Percentiles rank a stretch among this genome's conserved stretches.
phyloP scores from a whole-genome alignment of 1,139 yeast species.

The Candida sp. region DNA sequence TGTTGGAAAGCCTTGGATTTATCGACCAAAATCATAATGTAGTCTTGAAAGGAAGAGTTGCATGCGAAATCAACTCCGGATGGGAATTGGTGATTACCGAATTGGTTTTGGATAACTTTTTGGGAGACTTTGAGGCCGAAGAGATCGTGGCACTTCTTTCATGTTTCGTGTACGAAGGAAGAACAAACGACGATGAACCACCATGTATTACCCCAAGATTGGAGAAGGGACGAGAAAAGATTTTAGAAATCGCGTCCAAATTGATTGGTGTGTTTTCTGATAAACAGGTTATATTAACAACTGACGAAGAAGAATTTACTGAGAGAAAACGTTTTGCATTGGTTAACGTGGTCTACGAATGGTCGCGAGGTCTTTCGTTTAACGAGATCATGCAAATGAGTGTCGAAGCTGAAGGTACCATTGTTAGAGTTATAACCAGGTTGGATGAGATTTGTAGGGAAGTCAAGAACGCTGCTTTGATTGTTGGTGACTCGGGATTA shows the following conservation, averaged over 20 bases:
- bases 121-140: conserved; percentile 92
- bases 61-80: conserved; percentile 85
- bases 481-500: conserved; percentile 87
- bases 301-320: conserved; percentile 82
- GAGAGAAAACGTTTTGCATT: conserved; percentile 86
- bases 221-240: conserved; percentile 71
- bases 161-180: conserved; percentile 91
- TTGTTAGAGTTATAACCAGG: conserved; percentile 94
- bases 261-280: conserved; percentile 61
- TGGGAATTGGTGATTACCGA: conserved; percentile 91
- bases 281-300: conserved; percentile 71
- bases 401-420: conserved; percentile 93
- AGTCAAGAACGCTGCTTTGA: conserved; percentile 90
- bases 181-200: conserved; percentile 58
- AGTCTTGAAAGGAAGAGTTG: conserved; percentile 80
- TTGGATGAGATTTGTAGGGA: conserved; percentile 94
- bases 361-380: conserved; percentile 96
- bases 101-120: conserved; percentile 81
- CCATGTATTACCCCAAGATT: conserved; percentile 75
- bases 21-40: conserved; percentile 78
- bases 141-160: conserved; percentile 93
- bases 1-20: conserved; percentile 69
- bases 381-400: conserved; percentile 87
- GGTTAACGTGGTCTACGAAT: conserved; percentile 92
- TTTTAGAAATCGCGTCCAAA: conserved; percentile 65